Evolutionary conservation across 768 basidiomycete species (phyloP), one percentile per base, ranked within the genome.

Genomic region (Suillus weaverae): DNA sequence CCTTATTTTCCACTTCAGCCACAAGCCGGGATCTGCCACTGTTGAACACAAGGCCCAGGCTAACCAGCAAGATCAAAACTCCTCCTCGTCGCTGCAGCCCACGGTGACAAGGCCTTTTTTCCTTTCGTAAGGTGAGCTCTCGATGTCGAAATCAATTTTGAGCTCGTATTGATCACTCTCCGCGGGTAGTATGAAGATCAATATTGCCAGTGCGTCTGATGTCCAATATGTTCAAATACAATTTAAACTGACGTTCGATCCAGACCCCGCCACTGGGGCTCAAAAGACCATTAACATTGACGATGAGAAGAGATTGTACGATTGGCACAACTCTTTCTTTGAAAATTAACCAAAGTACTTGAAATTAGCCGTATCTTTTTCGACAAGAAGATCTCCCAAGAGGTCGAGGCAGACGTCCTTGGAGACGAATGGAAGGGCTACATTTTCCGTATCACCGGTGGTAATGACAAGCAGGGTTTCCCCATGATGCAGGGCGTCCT

Each of bases 401-500:
- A 98, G 81, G 93, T 99, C 72, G 85, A 94, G 54, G 93, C 86
- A 66, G 95, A 97, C 83, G 78, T 89, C 62, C 80, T 98, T 70
- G 95, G 96, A 72, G 92, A 97, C 77, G 97, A 99, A 84, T 99
- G 88, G 86, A 94, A 92, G 78, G 97, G 97, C 64, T 98, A 97
- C 83, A 81, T 98, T 78, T 88, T 97, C 85, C 90, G 95, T 73
- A 92, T 99, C 83, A 96, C 94, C 36, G 96, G 96, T 73, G 94
- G 97, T 68, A 98, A 98, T 85, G 95, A 98, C 89, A 94, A 95
- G 83, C 94, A 96, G 79, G 95, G 95, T 75, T 97, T 97, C 86
- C 95, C 95, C 56, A 97, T 98, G 95, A 99, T 99, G 82, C 97
- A 99, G 83, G 96, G 97, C 83, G 92, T 98, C 70, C 91, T 99